phyloP scores from a whole-genome alignment of 2,329 filamentous ascomycete genomes.

The Fusarium avenaceum region DNA sequence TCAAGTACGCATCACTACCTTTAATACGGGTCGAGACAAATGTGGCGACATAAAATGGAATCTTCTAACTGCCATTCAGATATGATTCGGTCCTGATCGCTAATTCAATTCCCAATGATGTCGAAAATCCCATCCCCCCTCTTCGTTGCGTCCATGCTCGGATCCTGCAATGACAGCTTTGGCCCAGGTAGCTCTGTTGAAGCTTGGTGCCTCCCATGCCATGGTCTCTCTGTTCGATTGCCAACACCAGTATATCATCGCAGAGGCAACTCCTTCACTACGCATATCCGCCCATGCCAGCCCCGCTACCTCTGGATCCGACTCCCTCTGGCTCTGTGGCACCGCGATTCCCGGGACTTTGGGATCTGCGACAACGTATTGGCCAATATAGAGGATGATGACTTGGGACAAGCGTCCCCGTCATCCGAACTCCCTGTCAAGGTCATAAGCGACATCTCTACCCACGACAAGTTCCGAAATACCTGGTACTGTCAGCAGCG shows the following conservation, averaged over 20 bases:
- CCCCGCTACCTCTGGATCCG: slow-evolving; percentile 37
- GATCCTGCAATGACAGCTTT: slow-evolving; percentile 62
- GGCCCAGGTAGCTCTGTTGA: slow-evolving; percentile 62
- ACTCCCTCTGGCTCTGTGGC: slow-evolving; percentile 50
- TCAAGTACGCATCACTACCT: slow-evolving; percentile 43
- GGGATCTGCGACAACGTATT: slow-evolving; percentile 51
- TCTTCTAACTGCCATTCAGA: slow-evolving; percentile 22
- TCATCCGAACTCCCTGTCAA: slow-evolving; percentile 50
- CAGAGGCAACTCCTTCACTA: slow-evolving; percentile 62
- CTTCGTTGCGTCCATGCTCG: slow-evolving; percentile 48
- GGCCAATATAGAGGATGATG: background rate
- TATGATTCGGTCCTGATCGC: slow-evolving; percentile 39
- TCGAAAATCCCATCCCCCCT: slow-evolving; percentile 42
- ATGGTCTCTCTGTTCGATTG: slow-evolving; percentile 67
- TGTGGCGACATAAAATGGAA: background rate
- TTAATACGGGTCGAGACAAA: background rate
- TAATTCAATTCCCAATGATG: slow-evolving; percentile 43
- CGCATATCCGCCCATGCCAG: slow-evolving; percentile 50
- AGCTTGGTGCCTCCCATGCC: slow-evolving; percentile 58
- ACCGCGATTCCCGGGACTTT: slow-evolving; percentile 48
- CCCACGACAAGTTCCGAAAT: slow-evolving; percentile 48
- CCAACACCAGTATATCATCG: slow-evolving; percentile 63
- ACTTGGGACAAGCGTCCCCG: background rate
- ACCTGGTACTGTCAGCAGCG: slow-evolving; percentile 40
- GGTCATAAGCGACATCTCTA: slow-evolving; percentile 52